Evolutionary conservation across 495 filamentous ascomycete genomes (phyloP), one percentile per base, ranked within the genome.

Genomic region (Hyaloscypha variabilis): DNA sequence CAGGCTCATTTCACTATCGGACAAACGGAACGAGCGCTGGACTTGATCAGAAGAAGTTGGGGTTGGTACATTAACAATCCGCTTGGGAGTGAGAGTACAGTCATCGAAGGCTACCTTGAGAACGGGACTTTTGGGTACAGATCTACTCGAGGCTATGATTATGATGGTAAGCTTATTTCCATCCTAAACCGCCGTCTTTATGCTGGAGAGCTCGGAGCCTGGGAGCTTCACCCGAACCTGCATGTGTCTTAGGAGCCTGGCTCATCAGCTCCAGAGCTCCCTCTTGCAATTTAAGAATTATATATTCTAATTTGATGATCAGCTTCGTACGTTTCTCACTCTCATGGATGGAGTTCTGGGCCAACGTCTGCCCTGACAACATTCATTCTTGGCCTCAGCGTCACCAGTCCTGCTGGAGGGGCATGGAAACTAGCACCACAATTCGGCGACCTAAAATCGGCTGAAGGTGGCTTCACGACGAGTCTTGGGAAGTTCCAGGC

Each of bases 41-140:
- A 84, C 21, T 78, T 91, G 17, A 88, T 89, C 70, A 78, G 83
- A 19, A 75, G 79, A 19, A 79, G 78, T 60, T 91, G 88, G 87
- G 87, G 86, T 13, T 84, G 82, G 80, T 89, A 87, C 74, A 76
- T 89, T 28, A 77, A 85, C 62, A 83, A 89, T 63, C 79, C 82
- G 5, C 82, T 84, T 67, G 85, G 85, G 63, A 90, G 86, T 1
- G 79, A 87, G 63, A 84, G 81, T 49, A 91, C 87, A 0, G 83
- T 88, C 29, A 81, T 89, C 39, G 87, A 90, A 72, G 87, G 87
- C 0, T 89, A 88, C 66, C 75, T 85, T 17, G 69, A 68, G 1
- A 81, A 87, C 69, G 87, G 86, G 29, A 79, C 78, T 5, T 83
- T 87, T 59, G 82, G 82, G 28, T 90, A 91, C 69, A 78, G 83